Conservation (phyloP, 192 early-diverging fungal species). For the Phlyctochytrium bullatum region DNA sequence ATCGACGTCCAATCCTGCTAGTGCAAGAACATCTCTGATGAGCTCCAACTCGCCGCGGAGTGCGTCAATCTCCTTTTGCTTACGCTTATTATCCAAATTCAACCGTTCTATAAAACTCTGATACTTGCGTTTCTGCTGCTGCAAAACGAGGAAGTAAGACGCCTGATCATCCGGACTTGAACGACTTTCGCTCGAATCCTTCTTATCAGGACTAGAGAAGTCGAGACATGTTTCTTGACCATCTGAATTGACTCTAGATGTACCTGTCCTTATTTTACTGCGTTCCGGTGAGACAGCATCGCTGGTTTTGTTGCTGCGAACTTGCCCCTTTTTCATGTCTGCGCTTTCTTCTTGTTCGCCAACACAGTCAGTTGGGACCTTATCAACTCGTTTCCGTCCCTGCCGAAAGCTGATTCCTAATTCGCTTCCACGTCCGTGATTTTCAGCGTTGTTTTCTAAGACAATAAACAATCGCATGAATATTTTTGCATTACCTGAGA, state of each 20-base stretch:
- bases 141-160: conserved; percentile 36
- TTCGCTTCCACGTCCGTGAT: too few relatives aligned
- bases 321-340: not conserved
- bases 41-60: conserved; percentile 35
- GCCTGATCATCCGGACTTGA: not conserved
- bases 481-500: too few relatives aligned
- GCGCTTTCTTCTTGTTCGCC: not conserved
- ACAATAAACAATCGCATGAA: too few relatives aligned
- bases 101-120: conserved; percentile 35
- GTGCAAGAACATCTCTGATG: conserved; percentile 30
- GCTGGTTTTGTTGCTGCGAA: not conserved
- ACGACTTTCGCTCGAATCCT: not conserved
- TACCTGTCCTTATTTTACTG: too few relatives aligned
- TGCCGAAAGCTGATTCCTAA: too few relatives aligned
- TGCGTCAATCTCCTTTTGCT: conserved; percentile 42
- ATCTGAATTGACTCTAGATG: too few relatives aligned
- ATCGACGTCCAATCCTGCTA: conserved; percentile 34
- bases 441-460: too few relatives aligned
- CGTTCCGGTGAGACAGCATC: too few relatives aligned
- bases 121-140: conserved; percentile 46
- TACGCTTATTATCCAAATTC: conserved; percentile 41
- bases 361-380: too few relatives aligned
- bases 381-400: too few relatives aligned
- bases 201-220: not conserved
- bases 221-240: not conserved